A percentile compares a stretch with the other conserved stretches of the same genome.
Evolutionary conservation across 441 rosid species (phyloP).

Genomic region (Macaranga tanarius): DNA sequence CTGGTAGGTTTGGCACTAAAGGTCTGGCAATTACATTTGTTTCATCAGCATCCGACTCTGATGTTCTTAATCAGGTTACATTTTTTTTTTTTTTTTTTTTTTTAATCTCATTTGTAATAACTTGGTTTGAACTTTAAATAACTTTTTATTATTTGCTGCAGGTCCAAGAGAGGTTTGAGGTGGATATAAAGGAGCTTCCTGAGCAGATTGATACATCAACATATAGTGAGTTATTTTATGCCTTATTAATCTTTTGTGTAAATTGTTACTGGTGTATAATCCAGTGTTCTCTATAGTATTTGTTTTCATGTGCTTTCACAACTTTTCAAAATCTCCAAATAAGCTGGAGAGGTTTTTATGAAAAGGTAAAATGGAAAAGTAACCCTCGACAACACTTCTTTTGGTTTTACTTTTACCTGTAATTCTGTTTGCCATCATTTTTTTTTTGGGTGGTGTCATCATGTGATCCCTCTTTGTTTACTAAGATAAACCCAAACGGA

Average conservation of each 20-base stretch:
- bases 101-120: not conserved
- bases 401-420: too few relatives aligned
- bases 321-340: too few relatives aligned
- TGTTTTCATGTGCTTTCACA: too few relatives aligned
- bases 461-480: too few relatives aligned
- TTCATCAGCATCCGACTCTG: slow-evolving; percentile 87
- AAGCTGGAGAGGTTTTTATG: too few relatives aligned
- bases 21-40: slow-evolving; percentile 97
- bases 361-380: too few relatives aligned
- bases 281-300: not conserved
- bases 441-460: too few relatives aligned
- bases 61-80: slow-evolving; percentile 82
- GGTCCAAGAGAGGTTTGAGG: slow-evolving; percentile 98
- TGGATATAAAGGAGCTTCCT: slow-evolving; percentile 96
- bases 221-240: slow-evolving; percentile 60
- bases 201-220: slow-evolving; percentile 97
- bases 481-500: too few relatives aligned
- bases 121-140: not conserved
- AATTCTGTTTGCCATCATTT: too few relatives aligned
- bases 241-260: not conserved
- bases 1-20: slow-evolving; percentile 98
- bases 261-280: not conserved
- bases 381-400: too few relatives aligned
- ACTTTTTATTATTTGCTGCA: slow-evolving; percentile 28
- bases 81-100: slow-evolving; percentile 8